A percentile compares a stretch with the other conserved stretches of the same genome.
These are phyloP conservation scores for Inga laurina DNA, from an alignment of 306 rosid genomes.

Conservation along the genomic window DNA sequence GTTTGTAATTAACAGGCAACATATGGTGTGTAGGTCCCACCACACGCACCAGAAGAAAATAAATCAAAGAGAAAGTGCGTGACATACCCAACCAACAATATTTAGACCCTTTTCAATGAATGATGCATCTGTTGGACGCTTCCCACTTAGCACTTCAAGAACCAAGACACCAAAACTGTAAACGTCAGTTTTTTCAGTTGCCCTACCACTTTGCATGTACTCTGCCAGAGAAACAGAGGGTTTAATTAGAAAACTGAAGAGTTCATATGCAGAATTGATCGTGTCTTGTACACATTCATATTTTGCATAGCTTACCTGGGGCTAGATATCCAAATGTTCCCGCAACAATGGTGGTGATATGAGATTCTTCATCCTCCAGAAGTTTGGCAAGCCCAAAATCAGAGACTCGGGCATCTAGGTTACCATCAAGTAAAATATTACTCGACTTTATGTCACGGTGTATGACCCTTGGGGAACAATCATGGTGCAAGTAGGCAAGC, in stretches of 20 bases:
- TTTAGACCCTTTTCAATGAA: constrained; percentile 95
- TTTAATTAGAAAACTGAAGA: constrained; percentile 28
- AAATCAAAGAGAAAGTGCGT: constrained; percentile 14
- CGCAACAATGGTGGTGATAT: constrained; percentile 94
- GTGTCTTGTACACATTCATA: constrained; percentile 8
- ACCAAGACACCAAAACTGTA: constrained; percentile 95
- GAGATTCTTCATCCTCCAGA: constrained; percentile 94
- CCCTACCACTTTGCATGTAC: constrained; percentile 99
- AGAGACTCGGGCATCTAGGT: constrained; percentile 95
- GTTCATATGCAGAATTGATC: constrained; percentile 9
- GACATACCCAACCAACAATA: constrained; percentile 97
- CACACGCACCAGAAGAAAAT: not conserved
- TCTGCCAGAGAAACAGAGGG: constrained; percentile 52
- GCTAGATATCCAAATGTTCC: constrained; percentile 99
- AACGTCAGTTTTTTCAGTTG: constrained; percentile 94
- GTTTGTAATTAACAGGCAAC: not conserved
- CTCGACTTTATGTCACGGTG: constrained; percentile 98
- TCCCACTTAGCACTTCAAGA: constrained; percentile 94
- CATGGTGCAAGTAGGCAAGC: constrained; percentile 96
- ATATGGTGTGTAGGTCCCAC: not conserved
- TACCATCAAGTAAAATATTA: constrained; percentile 93
- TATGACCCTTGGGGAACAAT: constrained; percentile 95
- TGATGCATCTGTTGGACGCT: constrained; percentile 96
- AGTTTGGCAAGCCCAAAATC: constrained; percentile 99
- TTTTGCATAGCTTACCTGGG: constrained; percentile 67